phyloP scores from a whole-genome alignment of 1,139 yeast species.

The Taphrina pruni region DNA sequence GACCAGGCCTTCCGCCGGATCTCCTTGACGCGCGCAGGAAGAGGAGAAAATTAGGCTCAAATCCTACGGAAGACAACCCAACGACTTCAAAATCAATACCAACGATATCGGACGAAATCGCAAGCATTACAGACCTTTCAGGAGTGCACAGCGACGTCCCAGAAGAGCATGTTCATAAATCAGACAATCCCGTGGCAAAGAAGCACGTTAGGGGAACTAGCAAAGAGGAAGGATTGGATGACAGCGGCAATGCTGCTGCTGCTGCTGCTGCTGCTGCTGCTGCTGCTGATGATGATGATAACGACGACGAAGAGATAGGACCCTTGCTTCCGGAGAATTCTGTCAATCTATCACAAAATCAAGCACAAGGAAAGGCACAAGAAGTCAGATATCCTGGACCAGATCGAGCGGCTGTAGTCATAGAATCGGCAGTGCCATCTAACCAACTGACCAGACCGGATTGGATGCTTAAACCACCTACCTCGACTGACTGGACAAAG shows the following conservation, averaged over 20 bases:
- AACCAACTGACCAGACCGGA: slow-evolving; percentile 25
- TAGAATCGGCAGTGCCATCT: too few relatives aligned
- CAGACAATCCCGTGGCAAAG: too few relatives aligned
- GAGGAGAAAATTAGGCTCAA: background rate
- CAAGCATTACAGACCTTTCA: slow-evolving; percentile 19
- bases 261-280: too few relatives aligned
- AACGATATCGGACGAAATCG: too few relatives aligned
- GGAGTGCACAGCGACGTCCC: background rate
- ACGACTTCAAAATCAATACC: background rate
- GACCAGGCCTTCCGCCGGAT: slow-evolving; percentile 45
- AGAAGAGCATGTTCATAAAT: background rate
- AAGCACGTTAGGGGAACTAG: too few relatives aligned
- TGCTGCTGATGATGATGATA: slow-evolving; percentile 25
- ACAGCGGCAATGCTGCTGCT: too few relatives aligned
- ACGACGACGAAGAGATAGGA: slow-evolving; percentile 45
- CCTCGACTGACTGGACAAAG: slow-evolving; percentile 44
- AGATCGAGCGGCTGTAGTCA: too few relatives aligned
- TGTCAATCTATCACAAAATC: background rate
- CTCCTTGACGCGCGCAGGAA: slow-evolving; percentile 39
- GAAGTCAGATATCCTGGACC: too few relatives aligned
- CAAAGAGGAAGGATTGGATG: too few relatives aligned
- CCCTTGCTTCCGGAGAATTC: slow-evolving; percentile 42
- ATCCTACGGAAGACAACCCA: background rate
- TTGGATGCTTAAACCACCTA: slow-evolving; percentile 47
- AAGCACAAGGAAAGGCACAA: background rate